phyloP scores from a whole-genome alignment of 2,329 filamentous ascomycete genomes.

The Aspergillus ibericus region DNA sequence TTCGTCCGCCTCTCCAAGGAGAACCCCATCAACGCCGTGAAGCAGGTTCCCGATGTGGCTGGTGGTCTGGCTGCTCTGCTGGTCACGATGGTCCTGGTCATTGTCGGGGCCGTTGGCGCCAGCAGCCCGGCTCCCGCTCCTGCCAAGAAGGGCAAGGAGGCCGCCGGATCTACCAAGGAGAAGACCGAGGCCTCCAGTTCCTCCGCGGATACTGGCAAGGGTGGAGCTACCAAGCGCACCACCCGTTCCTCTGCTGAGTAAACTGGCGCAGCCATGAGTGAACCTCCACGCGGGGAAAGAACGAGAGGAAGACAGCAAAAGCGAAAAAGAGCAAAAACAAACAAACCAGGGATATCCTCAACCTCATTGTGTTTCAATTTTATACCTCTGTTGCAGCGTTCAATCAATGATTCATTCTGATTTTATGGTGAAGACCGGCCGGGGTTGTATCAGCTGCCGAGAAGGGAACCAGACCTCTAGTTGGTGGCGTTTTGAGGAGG shows the following conservation, averaged over 20 bases:
- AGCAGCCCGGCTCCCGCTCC: slow-evolving; percentile 64
- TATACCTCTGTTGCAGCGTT: slow-evolving; percentile 13
- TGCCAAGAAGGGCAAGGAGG: slow-evolving; percentile 74
- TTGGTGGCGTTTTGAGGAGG: neutral
- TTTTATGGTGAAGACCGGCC: neutral
- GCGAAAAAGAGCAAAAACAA: neutral
- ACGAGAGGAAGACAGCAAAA: neutral
- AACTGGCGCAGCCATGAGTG: slow-evolving; percentile 12
- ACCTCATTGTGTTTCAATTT: slow-evolving; percentile 3
- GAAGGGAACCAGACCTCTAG: neutral
- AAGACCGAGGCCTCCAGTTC: slow-evolving; percentile 65
- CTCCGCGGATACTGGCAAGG: slow-evolving; percentile 73
- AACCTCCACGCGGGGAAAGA: neutral
- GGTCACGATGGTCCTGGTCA: slow-evolving; percentile 68
- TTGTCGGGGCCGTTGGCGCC: slow-evolving; percentile 65
- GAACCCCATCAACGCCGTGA: slow-evolving; percentile 79
- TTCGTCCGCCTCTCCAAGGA: slow-evolving; percentile 83
- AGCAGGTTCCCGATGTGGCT: slow-evolving; percentile 88
- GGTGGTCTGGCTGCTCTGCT: slow-evolving; percentile 72
- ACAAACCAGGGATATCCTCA: neutral
- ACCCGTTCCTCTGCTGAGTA: slow-evolving; percentile 48
- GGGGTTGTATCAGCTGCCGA: neutral
- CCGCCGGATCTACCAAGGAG: slow-evolving; percentile 58
- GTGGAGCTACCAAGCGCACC: slow-evolving; percentile 62
- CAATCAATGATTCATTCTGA: slow-evolving; percentile 8